phyloP scores from a whole-genome alignment of 768 basidiomycete genomes.

The Tricholoma furcatifolium region DNA sequence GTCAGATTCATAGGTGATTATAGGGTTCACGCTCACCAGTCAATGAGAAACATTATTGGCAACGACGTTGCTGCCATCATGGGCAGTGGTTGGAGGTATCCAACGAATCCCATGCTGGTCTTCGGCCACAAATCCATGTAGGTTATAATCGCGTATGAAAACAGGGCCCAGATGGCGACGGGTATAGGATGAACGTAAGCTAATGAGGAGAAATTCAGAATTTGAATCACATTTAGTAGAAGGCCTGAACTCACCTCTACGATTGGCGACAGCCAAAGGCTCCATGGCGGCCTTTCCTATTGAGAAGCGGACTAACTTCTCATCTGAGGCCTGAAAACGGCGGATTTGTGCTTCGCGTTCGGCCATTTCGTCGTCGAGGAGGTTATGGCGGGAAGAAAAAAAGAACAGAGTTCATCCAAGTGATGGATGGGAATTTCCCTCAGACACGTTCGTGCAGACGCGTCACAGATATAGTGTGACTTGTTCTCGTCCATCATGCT shows the following conservation, averaged over 20 bases:
- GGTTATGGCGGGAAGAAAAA: constrained; percentile 3
- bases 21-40: constrained; percentile 53
- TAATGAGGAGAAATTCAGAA: constrained; percentile 20
- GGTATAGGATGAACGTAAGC: constrained; percentile 60
- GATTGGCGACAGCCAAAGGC: constrained; percentile 65
- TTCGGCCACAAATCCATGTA: constrained; percentile 70
- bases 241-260: constrained; percentile 39
- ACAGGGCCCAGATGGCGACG: constrained; percentile 57
- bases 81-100: constrained; percentile 61
- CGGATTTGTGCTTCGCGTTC: constrained; percentile 52
- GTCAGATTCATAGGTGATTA: neutral
- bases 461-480: constrained; percentile 1
- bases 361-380: constrained; percentile 30
- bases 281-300: constrained; percentile 69
- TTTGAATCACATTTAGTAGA: neutral
- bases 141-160: constrained; percentile 59
- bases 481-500: constrained; percentile 54
- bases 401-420: neutral
- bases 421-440: neutral
- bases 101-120: constrained; percentile 36
- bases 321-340: constrained; percentile 46
- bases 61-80: constrained; percentile 63
- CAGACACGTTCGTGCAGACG: neutral
- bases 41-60: constrained; percentile 62
- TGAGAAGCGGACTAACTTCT: constrained; percentile 60